Conservation (phyloP, 305 asterid genomes). For the Rubia tinctorum region DNA sequence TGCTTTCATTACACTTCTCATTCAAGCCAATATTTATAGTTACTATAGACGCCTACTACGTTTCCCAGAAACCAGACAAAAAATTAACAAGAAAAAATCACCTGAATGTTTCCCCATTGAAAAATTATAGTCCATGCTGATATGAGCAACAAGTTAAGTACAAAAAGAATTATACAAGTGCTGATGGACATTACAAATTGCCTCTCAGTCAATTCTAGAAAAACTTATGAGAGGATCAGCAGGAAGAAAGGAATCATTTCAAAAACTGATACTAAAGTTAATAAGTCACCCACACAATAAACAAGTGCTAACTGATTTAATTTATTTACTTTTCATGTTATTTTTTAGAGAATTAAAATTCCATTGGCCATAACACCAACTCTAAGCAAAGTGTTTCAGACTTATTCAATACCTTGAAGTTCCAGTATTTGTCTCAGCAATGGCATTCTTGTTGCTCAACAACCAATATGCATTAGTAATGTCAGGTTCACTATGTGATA, state of each 20-base stretch:
- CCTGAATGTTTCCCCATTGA: neutral
- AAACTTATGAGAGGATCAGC: neutral
- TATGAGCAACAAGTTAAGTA: neutral
- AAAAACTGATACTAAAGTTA: neutral
- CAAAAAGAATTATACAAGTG: neutral
- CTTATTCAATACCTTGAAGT: constrained; percentile 54
- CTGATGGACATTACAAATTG: neutral
- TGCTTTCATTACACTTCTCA: neutral
- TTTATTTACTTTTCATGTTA: neutral
- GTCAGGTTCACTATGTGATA: constrained; percentile 66
- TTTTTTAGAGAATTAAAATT: neutral
- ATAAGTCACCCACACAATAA: neutral
- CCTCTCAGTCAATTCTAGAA: neutral
- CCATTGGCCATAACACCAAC: neutral
- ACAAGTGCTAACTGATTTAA: neutral
- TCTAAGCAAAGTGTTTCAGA: neutral
- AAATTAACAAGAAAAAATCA: too few species aligned
- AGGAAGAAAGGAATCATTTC: neutral
- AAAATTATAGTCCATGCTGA: neutral
- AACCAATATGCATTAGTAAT: constrained; percentile 70
- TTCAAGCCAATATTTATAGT: neutral
- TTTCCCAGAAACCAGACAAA: neutral
- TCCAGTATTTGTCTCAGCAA: constrained; percentile 64
- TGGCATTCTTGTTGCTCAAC: constrained; percentile 62
- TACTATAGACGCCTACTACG: neutral